Conservation (phyloP, 805 yeast genomes). For the Yarrowia osloensis region DNA sequence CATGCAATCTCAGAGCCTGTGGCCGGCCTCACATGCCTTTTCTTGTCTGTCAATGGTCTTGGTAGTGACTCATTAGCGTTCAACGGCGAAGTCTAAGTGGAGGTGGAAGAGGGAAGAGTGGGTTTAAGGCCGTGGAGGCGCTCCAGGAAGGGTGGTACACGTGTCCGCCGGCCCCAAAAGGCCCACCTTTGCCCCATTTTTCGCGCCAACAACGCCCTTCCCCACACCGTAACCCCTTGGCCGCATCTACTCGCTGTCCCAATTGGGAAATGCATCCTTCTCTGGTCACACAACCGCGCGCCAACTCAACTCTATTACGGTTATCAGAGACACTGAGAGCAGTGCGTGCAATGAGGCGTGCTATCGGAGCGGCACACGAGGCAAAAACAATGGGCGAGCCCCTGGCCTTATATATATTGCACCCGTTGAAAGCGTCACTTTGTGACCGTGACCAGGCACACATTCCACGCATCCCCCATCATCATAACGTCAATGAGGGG, state of each 20-base stretch:
- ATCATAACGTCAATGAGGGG: too few species aligned
- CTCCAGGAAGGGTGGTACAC: background rate
- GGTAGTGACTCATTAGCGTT: constrained; percentile 17
- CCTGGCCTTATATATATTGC: background rate
- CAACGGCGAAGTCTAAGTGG: constrained; percentile 11
- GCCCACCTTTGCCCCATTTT: background rate
- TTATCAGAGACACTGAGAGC: background rate
- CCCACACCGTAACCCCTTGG: background rate
- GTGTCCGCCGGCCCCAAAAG: background rate
- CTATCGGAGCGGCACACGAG: too few species aligned
- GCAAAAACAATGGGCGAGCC: background rate
- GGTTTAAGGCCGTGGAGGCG: background rate
- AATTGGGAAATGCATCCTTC: constrained; percentile 24
- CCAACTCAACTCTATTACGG: constrained; percentile 9
- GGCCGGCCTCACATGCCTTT: background rate
- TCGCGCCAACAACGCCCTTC: background rate
- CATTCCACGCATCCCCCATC: too few species aligned
- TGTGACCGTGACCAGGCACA: too few species aligned
- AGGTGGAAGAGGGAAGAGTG: background rate
- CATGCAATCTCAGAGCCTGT: background rate
- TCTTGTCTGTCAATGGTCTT: background rate
- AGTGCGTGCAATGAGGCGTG: background rate
- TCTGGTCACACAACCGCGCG: background rate
- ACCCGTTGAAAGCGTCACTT: background rate
- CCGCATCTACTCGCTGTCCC: background rate